phyloP scores from a whole-genome alignment of 2,329 filamentous ascomycete species.

The Cercospora nicotianae region DNA sequence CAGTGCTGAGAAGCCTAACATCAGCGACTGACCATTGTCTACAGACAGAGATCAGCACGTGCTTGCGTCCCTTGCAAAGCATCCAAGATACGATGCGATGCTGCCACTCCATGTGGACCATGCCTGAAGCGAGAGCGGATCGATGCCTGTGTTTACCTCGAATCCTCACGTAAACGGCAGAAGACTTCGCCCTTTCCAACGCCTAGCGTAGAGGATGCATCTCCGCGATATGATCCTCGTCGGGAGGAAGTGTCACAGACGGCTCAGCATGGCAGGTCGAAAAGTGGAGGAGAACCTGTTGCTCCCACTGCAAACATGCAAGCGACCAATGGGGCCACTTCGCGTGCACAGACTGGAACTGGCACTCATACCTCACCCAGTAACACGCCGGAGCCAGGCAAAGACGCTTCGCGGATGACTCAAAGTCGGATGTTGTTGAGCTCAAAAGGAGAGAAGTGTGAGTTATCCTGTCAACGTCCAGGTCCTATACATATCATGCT shows the following conservation, averaged over 20 bases:
- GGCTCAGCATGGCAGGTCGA: neutral
- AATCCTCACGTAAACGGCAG: slow-evolving; percentile 27
- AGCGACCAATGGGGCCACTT: slow-evolving; percentile 1
- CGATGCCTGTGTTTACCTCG: slow-evolving; percentile 25
- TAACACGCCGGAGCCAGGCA: slow-evolving; percentile 23
- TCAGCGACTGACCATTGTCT: neutral
- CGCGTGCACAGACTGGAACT: slow-evolving; percentile 9
- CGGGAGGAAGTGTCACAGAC: neutral
- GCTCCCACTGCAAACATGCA: slow-evolving; percentile 7
- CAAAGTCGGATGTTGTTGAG: slow-evolving; percentile 52
- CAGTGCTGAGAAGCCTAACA: neutral
- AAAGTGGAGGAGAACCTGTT: neutral
- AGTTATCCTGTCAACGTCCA: slow-evolving; percentile 2
- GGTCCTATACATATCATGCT: neutral
- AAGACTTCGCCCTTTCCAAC: slow-evolving; percentile 26
- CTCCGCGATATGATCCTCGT: slow-evolving; percentile 21
- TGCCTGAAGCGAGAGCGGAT: slow-evolving; percentile 26
- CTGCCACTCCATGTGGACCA: slow-evolving; percentile 26
- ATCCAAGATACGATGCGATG: slow-evolving; percentile 30
- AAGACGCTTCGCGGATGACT: slow-evolving; percentile 20
- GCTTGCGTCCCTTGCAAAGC: slow-evolving; percentile 30
- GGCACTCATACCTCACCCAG: slow-evolving; percentile 19
- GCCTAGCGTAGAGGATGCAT: slow-evolving; percentile 24
- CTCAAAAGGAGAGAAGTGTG: slow-evolving; percentile 55
- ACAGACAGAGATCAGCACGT: slow-evolving; percentile 24